Conservation (phyloP, 768 basidiomycete genomes). For the Russula sp. region DNA sequence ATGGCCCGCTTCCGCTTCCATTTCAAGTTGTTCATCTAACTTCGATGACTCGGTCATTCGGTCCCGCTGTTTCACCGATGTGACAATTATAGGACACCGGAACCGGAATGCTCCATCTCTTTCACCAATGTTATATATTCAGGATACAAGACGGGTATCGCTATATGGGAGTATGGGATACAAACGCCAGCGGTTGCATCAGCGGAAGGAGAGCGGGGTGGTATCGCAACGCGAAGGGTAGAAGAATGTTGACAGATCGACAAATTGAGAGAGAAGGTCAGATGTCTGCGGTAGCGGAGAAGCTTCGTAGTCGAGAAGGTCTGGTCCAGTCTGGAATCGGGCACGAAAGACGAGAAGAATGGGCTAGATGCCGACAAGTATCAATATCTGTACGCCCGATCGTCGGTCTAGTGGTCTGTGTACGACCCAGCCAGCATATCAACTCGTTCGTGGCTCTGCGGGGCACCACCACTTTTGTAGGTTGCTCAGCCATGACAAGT, state of each 20-base stretch:
- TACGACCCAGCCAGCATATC: not conserved
- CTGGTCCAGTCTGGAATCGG: not conserved
- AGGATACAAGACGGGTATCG: not conserved
- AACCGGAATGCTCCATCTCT: no score
- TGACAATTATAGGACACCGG: not conserved
- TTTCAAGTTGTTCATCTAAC: not conserved
- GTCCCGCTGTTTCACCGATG: not conserved
- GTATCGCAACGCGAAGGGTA: not conserved
- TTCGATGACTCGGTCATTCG: not conserved
- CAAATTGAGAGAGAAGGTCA: not conserved
- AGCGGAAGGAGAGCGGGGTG: no score
- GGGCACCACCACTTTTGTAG: not conserved
- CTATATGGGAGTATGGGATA: not conserved
- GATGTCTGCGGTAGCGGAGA: constrained; percentile 14
- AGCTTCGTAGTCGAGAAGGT: constrained; percentile 9
- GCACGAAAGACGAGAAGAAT: not conserved
- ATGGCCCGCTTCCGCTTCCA: not conserved
- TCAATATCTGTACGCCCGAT: not conserved
- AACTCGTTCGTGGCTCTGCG: not conserved
- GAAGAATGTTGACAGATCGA: not conserved
- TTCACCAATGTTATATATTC: not conserved
- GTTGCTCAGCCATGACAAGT: constrained; percentile 21
- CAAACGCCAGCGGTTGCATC: not conserved
- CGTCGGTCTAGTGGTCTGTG: not conserved
- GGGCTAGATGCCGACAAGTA: no score